Percentiles rank a stretch among this genome's conserved stretches.
Conservation (phyloP, 768 basidiomycete species). For the Suillus subalutaceus region DNA sequence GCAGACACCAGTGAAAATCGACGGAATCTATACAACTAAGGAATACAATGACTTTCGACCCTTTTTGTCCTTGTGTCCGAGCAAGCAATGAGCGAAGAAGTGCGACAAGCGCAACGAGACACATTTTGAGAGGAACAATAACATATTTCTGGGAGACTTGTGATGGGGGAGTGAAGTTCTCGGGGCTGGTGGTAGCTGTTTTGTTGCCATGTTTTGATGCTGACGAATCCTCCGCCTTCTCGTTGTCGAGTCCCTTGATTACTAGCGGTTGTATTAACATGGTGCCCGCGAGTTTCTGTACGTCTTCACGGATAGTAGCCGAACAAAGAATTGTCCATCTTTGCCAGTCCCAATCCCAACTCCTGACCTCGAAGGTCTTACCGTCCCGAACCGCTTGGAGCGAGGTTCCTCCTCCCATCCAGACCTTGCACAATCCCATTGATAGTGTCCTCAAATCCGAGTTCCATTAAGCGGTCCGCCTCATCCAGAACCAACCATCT, state of each 20-base stretch:
- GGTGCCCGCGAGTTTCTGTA: slow-evolving; percentile 88
- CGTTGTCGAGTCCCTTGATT: slow-evolving; percentile 71
- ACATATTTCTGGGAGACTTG: slow-evolving; percentile 93
- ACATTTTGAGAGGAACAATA: slow-evolving; percentile 87
- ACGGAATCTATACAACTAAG: slow-evolving; percentile 97
- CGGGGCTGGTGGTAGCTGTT: slow-evolving; percentile 29
- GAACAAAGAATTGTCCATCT: slow-evolving; percentile 93
- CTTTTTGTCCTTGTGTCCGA: slow-evolving; percentile 52
- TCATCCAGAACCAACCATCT: slow-evolving; percentile 97
- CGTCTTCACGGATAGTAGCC: slow-evolving; percentile 94
- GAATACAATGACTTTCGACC: slow-evolving; percentile 89
- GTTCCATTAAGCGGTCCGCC: slow-evolving; percentile 96
- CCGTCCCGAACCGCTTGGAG: slow-evolving; percentile 65
- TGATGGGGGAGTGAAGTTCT: slow-evolving; percentile 90
- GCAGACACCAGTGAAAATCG: slow-evolving; percentile 91
- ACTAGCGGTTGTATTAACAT: slow-evolving; percentile 79
- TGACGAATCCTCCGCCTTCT: slow-evolving; percentile 26
- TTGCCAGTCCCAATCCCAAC: slow-evolving; percentile 80
- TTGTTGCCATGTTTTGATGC: slow-evolving; percentile 25
- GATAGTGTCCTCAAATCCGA: slow-evolving; percentile 97
- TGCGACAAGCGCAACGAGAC: slow-evolving; percentile 89
- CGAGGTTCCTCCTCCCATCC: slow-evolving; percentile 76
- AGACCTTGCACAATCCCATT: slow-evolving; percentile 85
- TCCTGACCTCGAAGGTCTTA: slow-evolving; percentile 72
- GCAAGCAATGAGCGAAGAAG: slow-evolving; percentile 81